A percentile compares a stretch with the other conserved stretches of the same genome.
phyloP scores from a whole-genome alignment of 768 basidiomycete species.

The Chiua virens region DNA sequence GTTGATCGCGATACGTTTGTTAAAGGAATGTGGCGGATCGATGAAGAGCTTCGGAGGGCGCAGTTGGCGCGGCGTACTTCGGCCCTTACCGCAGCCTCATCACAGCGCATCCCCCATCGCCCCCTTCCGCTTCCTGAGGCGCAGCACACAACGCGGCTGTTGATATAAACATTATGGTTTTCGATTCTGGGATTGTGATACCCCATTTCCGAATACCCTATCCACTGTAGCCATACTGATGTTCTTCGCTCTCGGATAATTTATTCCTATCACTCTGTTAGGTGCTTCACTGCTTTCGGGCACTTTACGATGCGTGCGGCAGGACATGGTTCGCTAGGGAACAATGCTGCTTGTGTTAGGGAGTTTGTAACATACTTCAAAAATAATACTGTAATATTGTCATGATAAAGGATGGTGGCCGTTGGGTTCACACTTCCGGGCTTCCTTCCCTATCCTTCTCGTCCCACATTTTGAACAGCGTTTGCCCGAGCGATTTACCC shows the following conservation, averaged over 20 bases:
- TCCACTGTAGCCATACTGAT: neutral
- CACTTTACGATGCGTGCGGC: neutral
- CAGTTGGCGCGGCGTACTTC: conserved; percentile 39
- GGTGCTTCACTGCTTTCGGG: neutral
- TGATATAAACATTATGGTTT: conserved; percentile 6
- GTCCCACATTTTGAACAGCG: conserved; percentile 48
- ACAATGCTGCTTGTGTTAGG: neutral
- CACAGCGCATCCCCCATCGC: conserved; percentile 35
- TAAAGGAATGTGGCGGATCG: conserved; percentile 84
- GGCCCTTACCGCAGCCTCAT: conserved; percentile 33
- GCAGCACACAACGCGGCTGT: conserved; percentile 6
- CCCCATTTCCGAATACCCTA: conserved; percentile 20
- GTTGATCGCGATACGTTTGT: conserved; percentile 67
- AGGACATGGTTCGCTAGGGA: neutral
- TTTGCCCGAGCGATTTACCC: conserved; percentile 46
- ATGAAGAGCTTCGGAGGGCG: conserved; percentile 73
- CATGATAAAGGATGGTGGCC: too few species aligned
- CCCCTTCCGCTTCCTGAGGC: conserved; percentile 24
- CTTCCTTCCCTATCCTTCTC: conserved; percentile 45
- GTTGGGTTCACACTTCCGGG: conserved; percentile 34
- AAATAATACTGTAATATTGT: neutral
- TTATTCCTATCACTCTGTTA: conserved; percentile 11
- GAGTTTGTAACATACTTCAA: neutral
- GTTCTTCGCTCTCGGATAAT: conserved; percentile 2
- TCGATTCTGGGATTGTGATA: conserved; percentile 9